Percentiles rank a stretch among this genome's conserved stretches.
These are phyloP conservation scores for Sphagnum contortum DNA, from an alignment of 225 moss, liverwort and hornwort genomes.

Conservation along the genomic window DNA sequence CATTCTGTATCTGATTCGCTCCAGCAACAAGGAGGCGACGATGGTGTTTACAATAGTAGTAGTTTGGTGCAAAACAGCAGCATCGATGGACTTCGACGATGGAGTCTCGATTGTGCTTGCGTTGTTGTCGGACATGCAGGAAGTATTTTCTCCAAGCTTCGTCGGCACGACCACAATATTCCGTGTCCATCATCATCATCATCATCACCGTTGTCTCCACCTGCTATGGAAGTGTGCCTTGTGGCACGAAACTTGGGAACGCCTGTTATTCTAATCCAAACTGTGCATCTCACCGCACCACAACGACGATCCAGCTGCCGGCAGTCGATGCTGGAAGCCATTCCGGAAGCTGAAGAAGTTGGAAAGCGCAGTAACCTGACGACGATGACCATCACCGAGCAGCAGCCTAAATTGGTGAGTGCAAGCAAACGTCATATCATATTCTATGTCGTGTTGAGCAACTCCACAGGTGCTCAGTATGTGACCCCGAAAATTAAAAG, in stretches of 20 bases:
- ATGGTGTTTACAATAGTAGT: constrained; percentile 1
- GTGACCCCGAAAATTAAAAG: too few relatives aligned
- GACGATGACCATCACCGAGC: constrained; percentile 7
- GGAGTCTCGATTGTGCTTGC: constrained; percentile 50
- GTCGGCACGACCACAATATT: constrained; percentile 31
- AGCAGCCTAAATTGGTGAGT: neutral
- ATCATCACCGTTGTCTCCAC: constrained; percentile 14
- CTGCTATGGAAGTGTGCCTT: constrained; percentile 48
- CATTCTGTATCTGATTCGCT: neutral
- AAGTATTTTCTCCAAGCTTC: constrained; percentile 37
- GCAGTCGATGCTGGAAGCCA: constrained; percentile 33
- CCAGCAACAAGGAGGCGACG: neutral
- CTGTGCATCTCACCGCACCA: constrained; percentile 41
- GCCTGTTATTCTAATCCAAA: constrained; percentile 48
- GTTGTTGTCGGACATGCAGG: constrained; percentile 42
- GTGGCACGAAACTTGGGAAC: constrained; percentile 41
- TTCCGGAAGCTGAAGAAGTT: constrained; percentile 57
- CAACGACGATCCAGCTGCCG: constrained; percentile 34
- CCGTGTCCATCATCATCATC: neutral
- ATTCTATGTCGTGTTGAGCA: neutral
- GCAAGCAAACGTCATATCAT: too few relatives aligned
- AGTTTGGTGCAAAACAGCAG: constrained; percentile 1
- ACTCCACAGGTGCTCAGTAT: neutral
- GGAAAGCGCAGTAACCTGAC: constrained; percentile 23
- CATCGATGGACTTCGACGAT: constrained; percentile 5